Evolutionary conservation across 139 green algal genomes (phyloP).

Genomic region (Astrephomene gubernaculifera): DNA sequence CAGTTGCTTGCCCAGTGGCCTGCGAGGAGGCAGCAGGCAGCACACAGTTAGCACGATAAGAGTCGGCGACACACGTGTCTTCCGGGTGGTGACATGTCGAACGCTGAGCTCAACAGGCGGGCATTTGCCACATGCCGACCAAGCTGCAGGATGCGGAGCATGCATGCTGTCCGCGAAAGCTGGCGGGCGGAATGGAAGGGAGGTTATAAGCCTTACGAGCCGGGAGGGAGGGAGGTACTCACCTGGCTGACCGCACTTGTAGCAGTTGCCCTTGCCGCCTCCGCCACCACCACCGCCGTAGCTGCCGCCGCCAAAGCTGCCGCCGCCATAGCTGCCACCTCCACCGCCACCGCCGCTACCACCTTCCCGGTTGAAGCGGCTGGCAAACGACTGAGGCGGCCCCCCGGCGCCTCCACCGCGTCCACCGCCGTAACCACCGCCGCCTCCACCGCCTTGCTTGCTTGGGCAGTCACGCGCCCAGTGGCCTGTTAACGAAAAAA

Average conservation of each 20-base stretch:
- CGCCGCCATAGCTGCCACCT: constrained; percentile 18
- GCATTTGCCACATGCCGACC: no score
- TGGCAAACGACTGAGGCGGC: constrained; percentile 28
- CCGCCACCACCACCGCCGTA: background rate
- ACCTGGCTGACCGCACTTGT: constrained; percentile 50
- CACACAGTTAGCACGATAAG: background rate
- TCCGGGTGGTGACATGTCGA: no score
- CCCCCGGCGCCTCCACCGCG: background rate
- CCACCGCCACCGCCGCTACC: constrained; percentile 19
- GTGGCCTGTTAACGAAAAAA: no score
- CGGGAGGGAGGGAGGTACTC: no score
- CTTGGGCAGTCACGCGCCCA: constrained; percentile 49
- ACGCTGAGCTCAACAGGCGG: no score
- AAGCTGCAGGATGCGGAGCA: no score
- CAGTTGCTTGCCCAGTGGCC: constrained; percentile 32
- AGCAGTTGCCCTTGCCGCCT: constrained; percentile 24
- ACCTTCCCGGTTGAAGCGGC: constrained; percentile 30
- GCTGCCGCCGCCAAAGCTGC: constrained; percentile 6
- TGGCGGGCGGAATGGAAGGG: no score
- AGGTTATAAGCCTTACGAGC: no score
- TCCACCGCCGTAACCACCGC: constrained; percentile 1
- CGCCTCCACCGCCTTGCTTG: constrained; percentile 22
- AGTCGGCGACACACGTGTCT: no score
- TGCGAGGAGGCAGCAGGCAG: background rate
- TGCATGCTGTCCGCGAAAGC: no score